Evolutionary conservation across 1,284 basidiomycete species (phyloP), one percentile per base, ranked within the genome.

Genomic region (Heimioporus retisporus): DNA sequence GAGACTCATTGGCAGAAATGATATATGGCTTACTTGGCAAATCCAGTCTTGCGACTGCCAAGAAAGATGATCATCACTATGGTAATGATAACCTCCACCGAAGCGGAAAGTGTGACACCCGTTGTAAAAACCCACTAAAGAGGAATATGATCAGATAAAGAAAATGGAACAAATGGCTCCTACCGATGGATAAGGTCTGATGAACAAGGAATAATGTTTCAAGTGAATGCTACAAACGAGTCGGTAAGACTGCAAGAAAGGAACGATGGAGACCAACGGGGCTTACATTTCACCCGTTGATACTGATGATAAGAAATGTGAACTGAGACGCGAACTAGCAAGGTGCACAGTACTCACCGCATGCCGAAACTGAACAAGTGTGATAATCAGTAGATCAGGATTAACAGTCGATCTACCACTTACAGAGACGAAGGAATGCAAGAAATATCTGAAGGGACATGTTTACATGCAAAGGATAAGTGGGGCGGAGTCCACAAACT

Each of bases 41-140:
- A 80, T n/a, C 75, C 77, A 2, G 64, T 79, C 79, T 31, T 82
- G 79, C 84, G 79, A 58, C 81, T 86, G 28, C 74, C 75, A 35
- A 89, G 80, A 62, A 86, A 83, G 56, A 82, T 78, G 51, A 87
- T 86, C 54, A 89, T 81, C 2, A 80, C 81, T 0, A 69, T 72
- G 1, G 88, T 86, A 63, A 89, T 86, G 28, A 88, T 69, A 48
- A 89, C 68, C 71, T 89, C 88, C 6, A 86, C 81, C 6, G 77
- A 78, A 0, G 85, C 83, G 0, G 87, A 87, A 23, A 88, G 79
- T 0, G 83, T 82, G 0, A 89, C 77, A 50, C 88, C 88, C 2
- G 82, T 71, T 0, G 88, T 89, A 68, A 89, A 89, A 19, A 88
- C 77, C 84, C 87, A 89, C 76, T 79, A 23, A 13, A 50, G 2